Conservation (phyloP, 768 basidiomycete species). For the Obba rivulosa region DNA sequence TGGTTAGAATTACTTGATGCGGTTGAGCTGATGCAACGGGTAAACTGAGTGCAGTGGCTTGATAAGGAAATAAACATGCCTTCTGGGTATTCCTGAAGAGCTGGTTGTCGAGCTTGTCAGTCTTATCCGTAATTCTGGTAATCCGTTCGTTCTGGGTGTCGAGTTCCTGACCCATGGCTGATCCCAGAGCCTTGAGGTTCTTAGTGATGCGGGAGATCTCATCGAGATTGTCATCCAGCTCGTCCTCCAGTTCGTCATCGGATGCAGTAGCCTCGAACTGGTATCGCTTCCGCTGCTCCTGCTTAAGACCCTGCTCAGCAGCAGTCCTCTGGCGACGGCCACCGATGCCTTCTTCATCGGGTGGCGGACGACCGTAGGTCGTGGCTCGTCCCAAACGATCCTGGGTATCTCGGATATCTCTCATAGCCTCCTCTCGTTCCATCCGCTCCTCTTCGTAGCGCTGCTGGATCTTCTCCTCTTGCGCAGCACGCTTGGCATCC, state of each 20-base stretch:
- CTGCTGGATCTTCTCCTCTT: conserved; percentile 76
- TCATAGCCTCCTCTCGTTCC: conserved; percentile 80
- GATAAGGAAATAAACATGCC: conserved; percentile 36
- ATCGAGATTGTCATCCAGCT: conserved; percentile 86
- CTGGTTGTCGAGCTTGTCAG: conserved; percentile 65
- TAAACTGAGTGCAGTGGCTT: conserved; percentile 2
- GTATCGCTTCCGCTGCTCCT: conserved; percentile 74
- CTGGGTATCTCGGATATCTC: conserved; percentile 83
- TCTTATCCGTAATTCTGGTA: conserved; percentile 72
- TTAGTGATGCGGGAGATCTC: conserved; percentile 78
- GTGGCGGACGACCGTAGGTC: conserved; percentile 50
- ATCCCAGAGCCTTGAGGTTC: conserved; percentile 71
- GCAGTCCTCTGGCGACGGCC: conserved; percentile 39
- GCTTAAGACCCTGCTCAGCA: conserved; percentile 48
- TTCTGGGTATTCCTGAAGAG: conserved; percentile 80
- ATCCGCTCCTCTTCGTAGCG: conserved; percentile 85
- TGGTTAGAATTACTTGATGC: conserved; percentile 24
- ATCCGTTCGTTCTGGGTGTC: conserved; percentile 82
- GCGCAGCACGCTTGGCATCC: conserved; percentile 79
- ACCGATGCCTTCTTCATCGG: conserved; percentile 37
- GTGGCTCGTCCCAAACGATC: conserved; percentile 75
- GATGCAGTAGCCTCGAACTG: conserved; percentile 89
- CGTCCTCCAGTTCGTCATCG: conserved; percentile 93
- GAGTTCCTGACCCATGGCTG: conserved; percentile 84
- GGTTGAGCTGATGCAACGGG: conserved; percentile 27